A percentile compares a stretch with the other conserved stretches of the same genome.
Evolutionary conservation across 2,329 filamentous ascomycete species (phyloP).

Genomic region (Thermoascus crustaceus): DNA sequence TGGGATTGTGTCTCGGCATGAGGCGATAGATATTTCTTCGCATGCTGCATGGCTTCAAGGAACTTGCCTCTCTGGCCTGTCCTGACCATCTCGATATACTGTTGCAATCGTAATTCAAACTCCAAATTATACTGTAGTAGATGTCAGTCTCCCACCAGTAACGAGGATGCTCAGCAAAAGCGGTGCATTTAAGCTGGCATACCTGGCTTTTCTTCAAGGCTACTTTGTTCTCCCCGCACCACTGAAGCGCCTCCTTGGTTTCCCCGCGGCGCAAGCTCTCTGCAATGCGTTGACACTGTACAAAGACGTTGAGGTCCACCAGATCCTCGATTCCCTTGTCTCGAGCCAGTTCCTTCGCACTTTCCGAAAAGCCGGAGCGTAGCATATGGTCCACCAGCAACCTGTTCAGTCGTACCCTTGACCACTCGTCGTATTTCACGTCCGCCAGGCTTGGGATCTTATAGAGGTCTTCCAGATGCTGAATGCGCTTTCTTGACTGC

Average conservation of each 20-base stretch:
- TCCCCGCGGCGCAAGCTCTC: constrained; percentile 61
- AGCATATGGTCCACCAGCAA: constrained; percentile 89
- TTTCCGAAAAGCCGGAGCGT: constrained; percentile 71
- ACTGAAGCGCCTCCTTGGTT: constrained; percentile 70
- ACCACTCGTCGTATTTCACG: constrained; percentile 90
- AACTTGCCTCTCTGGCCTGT: constrained; percentile 56
- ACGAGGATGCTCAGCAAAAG: no score
- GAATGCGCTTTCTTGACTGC: constrained; percentile 66
- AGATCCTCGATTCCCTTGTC: constrained; percentile 71
- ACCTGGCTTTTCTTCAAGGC: constrained; percentile 81
- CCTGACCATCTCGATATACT: constrained; percentile 86
- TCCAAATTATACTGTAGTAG: constrained; percentile 64
- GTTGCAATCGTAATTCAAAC: constrained; percentile 86
- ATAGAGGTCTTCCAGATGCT: constrained; percentile 75
- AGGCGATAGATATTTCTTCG: constrained; percentile 68
- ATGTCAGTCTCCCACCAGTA: constrained; percentile 5
- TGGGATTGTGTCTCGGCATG: constrained; percentile 60
- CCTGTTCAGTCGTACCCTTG: constrained; percentile 68
- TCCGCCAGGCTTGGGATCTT: constrained; percentile 74
- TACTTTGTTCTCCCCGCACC: constrained; percentile 92
- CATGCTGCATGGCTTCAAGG: constrained; percentile 71
- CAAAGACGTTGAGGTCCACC: constrained; percentile 83
- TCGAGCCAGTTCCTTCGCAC: constrained; percentile 63
- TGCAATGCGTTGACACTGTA: constrained; percentile 69
- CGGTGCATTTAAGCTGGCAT: constrained; percentile 25